Conservation (phyloP, 1,284 basidiomycete genomes). For the Ustilago nuda region DNA sequence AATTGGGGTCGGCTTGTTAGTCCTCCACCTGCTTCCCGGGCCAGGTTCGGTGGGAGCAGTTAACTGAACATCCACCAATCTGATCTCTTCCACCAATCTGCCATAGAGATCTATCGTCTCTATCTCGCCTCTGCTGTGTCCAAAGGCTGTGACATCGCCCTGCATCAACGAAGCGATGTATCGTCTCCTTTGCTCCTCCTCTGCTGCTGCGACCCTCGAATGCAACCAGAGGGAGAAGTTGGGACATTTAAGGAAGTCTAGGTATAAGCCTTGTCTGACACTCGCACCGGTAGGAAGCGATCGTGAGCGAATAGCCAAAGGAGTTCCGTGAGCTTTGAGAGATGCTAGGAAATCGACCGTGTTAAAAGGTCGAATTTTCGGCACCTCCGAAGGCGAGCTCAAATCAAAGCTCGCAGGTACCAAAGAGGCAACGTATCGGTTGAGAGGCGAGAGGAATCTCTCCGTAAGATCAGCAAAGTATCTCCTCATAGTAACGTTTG, state of each 20-base stretch:
- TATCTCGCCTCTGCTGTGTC: constrained; percentile 50
- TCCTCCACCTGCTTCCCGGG: constrained; percentile 57
- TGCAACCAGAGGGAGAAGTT: constrained; percentile 67
- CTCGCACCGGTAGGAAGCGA: constrained; percentile 61
- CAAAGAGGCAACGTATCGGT: constrained; percentile 86
- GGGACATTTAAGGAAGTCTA: constrained; percentile 63
- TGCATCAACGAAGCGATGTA: constrained; percentile 54
- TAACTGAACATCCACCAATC: constrained; percentile 49
- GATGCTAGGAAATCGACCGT: constrained; percentile 82
- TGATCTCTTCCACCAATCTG: constrained; percentile 58
- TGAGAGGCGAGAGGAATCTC: constrained; percentile 87
- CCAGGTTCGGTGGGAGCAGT: constrained; percentile 46
- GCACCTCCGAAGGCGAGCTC: constrained; percentile 51
- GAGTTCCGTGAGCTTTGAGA: constrained; percentile 79
- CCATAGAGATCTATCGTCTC: constrained; percentile 62
- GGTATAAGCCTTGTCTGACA: constrained; percentile 58
- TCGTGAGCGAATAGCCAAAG: constrained; percentile 61
- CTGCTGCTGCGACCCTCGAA: constrained; percentile 51
- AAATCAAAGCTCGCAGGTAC: constrained; percentile 52
- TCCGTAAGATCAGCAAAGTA: constrained; percentile 91
- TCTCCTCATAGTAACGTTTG: constrained; percentile 76
- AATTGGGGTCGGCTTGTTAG: constrained; percentile 13
- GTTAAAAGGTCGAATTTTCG: constrained; percentile 77
- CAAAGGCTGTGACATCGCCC: constrained; percentile 61
- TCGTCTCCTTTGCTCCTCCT: constrained; percentile 61